A percentile compares a stretch with the other conserved stretches of the same genome.
Evolutionary conservation across 2,329 filamentous ascomycete genomes (phyloP).

Genomic region (Diatrype stigma): DNA sequence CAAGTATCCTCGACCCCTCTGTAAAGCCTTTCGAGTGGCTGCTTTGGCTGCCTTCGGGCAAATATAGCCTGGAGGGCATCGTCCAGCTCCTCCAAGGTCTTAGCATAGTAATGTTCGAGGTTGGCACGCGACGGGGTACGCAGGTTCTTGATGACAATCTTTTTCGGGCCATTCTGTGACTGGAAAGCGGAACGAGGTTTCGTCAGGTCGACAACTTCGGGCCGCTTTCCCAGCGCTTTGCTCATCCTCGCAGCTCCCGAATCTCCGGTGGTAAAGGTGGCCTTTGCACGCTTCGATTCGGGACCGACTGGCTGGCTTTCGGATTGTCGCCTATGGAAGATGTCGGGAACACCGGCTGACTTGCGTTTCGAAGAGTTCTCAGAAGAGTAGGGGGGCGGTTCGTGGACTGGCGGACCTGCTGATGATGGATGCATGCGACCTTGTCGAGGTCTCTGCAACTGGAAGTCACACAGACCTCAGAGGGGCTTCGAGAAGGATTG

Average conservation of each 20-base stretch:
- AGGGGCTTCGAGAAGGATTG: constrained; percentile 1
- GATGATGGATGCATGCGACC: constrained; percentile 27
- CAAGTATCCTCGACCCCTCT: constrained; percentile 90
- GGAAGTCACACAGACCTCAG: constrained; percentile 22
- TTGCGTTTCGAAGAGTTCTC: constrained; percentile 24
- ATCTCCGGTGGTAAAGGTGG: constrained; percentile 5
- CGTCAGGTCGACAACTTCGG: constrained; percentile 44
- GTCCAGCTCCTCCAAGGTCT: constrained; percentile 70
- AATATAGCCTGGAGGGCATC: constrained; percentile 72
- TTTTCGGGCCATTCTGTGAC: constrained; percentile 73
- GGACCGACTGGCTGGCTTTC: constrained; percentile 3
- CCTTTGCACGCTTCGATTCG: constrained; percentile 19
- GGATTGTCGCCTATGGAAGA: constrained; percentile 8
- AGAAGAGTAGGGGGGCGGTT: constrained; percentile 7
- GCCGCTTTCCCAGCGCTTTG: constrained; percentile 31
- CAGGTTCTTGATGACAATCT: constrained; percentile 91
- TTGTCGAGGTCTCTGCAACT: constrained; percentile 22
- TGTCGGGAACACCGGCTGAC: constrained; percentile 6
- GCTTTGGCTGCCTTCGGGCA: constrained; percentile 38
- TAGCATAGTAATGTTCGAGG: constrained; percentile 72
- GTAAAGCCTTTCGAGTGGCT: constrained; percentile 83
- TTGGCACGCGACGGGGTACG: constrained; percentile 56
- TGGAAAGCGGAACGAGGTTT: constrained; percentile 52
- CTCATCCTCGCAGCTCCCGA: constrained; percentile 20
- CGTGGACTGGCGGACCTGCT: constrained; percentile 19